phyloP scores from a whole-genome alignment of 2,329 filamentous ascomycete species.

The Fragosphaeria purpurea region DNA sequence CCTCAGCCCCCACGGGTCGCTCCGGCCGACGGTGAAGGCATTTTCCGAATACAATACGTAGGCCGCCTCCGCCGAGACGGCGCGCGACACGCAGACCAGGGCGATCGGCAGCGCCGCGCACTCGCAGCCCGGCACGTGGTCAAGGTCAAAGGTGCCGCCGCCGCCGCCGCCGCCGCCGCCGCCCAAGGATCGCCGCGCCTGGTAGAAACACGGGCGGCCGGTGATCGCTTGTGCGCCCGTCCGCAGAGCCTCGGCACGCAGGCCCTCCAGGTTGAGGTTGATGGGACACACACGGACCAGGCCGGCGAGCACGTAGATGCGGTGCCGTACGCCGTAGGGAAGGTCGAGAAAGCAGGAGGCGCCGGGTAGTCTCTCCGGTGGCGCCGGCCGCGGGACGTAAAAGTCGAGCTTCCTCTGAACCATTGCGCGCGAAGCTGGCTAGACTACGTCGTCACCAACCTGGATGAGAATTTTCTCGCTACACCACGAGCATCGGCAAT shows the following conservation, averaged over 20 bases:
- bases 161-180: too few species aligned
- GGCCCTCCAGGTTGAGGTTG: slow-evolving; percentile 3
- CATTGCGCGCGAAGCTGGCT: neutral
- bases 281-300: slow-evolving; percentile 1
- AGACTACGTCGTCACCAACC: too few species aligned
- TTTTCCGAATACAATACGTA: slow-evolving; percentile 1
- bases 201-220: neutral
- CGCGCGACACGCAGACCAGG: neutral
- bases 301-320: neutral
- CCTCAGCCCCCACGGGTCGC: neutral
- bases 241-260: neutral
- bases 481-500: too few species aligned
- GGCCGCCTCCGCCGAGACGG: neutral
- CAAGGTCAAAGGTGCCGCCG: neutral
- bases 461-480: too few species aligned
- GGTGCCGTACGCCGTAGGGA: neutral
- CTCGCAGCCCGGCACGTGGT: neutral
- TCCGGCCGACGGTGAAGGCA: neutral
- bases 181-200: neutral
- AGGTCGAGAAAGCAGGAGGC: neutral
- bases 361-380: neutral
- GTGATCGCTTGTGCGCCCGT: neutral
- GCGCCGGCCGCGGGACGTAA: neutral
- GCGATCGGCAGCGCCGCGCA: neutral
- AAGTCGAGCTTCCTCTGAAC: neutral